These are phyloP conservation scores for Fusarium sp. DNA, from an alignment of 2,329 filamentous ascomycete species.

Conservation along the genomic window DNA sequence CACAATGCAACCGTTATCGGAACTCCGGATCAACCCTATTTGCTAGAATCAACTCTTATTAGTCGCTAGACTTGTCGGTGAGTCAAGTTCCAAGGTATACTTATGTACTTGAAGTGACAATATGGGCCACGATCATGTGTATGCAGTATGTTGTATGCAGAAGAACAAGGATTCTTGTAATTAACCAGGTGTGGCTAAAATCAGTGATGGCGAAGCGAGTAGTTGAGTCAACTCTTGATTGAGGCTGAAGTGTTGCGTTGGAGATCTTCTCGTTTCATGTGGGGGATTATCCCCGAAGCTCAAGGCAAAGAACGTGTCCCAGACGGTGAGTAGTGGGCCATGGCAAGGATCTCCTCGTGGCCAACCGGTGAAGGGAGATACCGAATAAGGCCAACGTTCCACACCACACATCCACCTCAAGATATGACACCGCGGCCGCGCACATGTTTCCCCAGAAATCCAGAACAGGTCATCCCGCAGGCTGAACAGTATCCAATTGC, in stretches of 20 bases:
- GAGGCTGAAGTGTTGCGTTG: constrained; percentile 44
- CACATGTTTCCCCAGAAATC: constrained; percentile 46
- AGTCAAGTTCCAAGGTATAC: constrained; percentile 14
- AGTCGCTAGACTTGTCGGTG: constrained; percentile 33
- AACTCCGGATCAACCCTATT: constrained; percentile 45
- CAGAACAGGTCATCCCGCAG: constrained; percentile 43
- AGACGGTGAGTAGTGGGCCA: constrained; percentile 37
- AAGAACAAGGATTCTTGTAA: constrained; percentile 22
- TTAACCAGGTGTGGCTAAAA: constrained; percentile 15
- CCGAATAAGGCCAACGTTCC: constrained; percentile 36
- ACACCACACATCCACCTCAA: constrained; percentile 40
- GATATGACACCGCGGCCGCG: constrained; percentile 38
- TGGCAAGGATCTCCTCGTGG: constrained; percentile 37
- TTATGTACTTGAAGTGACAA: constrained; percentile 11
- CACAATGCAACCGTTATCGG: constrained; percentile 38
- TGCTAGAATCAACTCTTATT: constrained; percentile 29
- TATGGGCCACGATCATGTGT: constrained; percentile 5
- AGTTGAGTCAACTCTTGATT: constrained; percentile 14
- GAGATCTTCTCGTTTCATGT: constrained; percentile 36
- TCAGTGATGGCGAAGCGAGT: constrained; percentile 11
- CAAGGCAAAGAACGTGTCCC: constrained; percentile 20
- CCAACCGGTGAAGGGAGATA: constrained; percentile 36
- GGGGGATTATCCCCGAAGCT: constrained; percentile 43
- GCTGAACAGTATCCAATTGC: constrained; percentile 39
- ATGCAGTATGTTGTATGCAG: constrained; percentile 11